Base-by-base conservation (phyloP, 192 early-diverging fungal genomes). In the Podila verticillata region DNA sequence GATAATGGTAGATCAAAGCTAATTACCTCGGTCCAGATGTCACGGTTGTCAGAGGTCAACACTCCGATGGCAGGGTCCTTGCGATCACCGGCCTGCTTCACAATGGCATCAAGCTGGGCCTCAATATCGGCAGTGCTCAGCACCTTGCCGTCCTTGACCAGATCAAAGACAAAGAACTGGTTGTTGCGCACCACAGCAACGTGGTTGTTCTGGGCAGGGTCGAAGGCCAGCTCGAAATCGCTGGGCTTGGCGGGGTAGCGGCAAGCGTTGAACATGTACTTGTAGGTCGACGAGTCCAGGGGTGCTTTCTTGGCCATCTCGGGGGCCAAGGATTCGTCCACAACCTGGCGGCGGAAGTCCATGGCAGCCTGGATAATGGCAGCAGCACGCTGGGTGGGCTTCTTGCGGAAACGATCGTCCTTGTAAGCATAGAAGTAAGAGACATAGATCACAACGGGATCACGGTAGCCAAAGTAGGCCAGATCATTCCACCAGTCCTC, bases 401-500 rank as follows among this genome's bases (percentile, higher is more conserved):
- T 84, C 81, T 85, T 92, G 57, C 95, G 89, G 57, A 90, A 73
- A 81, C 88, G 91, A 82, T 98, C 95, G 81, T 99, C 96, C 83
- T 91, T 92, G 85, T 94, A 97, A 57, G 91, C 88, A 85, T 93
- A 99, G 75, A 98, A 99, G 90, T 99, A 99, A 74, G 92, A 95
- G 64, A 99, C 97, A 73, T 95, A 94, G 75, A 97, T 88, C 48
- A 96, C 94, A n/a, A 97, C 94, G 15, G 97, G 95, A 74, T 99
- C 98, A 65, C 97, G 92, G 88, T 98, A 98, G 30, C 90, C 94
- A 84, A 93, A 90, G 85, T 99, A 99, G 66, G 95, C 95, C 59
- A 93, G 88, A 63, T 96, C 95, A 75, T 95, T 94, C 98, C 98
- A 99, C 98, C 98, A 99, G 74, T 96, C 95, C 81, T 93, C 95